Percentiles rank a stretch among this genome's conserved stretches.
Evolutionary conservation across 108 stramenopile genomes (phyloP).

Genomic region (Cyclotella sp.): DNA sequence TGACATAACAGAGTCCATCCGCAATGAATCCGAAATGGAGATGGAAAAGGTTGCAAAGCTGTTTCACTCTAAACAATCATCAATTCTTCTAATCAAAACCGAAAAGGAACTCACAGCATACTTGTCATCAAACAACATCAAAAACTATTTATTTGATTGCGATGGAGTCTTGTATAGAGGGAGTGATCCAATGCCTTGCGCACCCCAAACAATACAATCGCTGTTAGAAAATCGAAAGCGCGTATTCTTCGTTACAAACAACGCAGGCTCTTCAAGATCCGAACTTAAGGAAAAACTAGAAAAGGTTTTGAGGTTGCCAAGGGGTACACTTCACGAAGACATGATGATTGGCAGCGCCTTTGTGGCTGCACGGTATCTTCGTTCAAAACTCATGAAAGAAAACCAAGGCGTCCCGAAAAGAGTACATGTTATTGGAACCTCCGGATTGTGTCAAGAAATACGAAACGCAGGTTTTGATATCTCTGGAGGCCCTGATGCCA

Average conservation of each 20-base stretch:
- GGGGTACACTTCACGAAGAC: constrained; percentile 53
- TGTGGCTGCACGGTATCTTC: constrained; percentile 66
- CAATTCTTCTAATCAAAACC: constrained; percentile 35
- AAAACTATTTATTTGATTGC: constrained; percentile 85
- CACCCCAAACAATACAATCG: constrained; percentile 58
- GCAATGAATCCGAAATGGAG: neutral
- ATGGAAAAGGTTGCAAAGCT: neutral
- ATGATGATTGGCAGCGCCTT: constrained; percentile 81
- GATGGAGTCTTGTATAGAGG: constrained; percentile 90
- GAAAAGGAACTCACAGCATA: constrained; percentile 35
- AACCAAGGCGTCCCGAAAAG: constrained; percentile 19
- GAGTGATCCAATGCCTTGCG: constrained; percentile 63
- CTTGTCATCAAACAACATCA: constrained; percentile 52
- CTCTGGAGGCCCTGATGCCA: constrained; percentile 49
- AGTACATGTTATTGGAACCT: constrained; percentile 82
- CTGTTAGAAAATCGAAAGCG: constrained; percentile 59
- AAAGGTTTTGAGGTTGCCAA: constrained; percentile 40
- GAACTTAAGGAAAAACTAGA: constrained; percentile 70
- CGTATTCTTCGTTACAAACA: constrained; percentile 87
- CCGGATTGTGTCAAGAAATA: constrained; percentile 78
- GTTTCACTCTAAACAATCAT: neutral
- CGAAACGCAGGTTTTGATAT: constrained; percentile 58
- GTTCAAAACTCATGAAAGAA: constrained; percentile 30
- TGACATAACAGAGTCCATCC: neutral
- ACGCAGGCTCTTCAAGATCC: constrained; percentile 71